These are phyloP conservation scores for Prunus fruticosa DNA, from an alignment of 306 rosid genomes.

Conservation along the genomic window DNA sequence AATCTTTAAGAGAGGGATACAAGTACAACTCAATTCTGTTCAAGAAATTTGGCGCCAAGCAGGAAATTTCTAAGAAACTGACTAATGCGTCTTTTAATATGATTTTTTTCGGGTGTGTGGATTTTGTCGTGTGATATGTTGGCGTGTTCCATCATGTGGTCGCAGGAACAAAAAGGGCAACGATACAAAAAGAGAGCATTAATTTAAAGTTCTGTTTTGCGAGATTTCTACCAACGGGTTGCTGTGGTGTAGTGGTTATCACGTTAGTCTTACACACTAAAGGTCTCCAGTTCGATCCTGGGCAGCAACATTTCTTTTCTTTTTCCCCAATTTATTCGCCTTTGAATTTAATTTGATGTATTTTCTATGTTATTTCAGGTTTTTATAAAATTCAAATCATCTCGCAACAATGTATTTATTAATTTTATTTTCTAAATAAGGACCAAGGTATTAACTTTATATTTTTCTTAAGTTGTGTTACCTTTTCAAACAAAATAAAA, in stretches of 20 bases:
- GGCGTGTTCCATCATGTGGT: neutral
- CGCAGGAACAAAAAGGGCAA: neutral
- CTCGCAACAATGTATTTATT: too few species aligned
- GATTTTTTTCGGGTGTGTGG: neutral
- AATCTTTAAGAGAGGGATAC: neutral
- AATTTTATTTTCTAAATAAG: too few species aligned
- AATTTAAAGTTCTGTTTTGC: accelerated
- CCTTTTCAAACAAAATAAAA: too few species aligned
- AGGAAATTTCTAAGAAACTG: constrained; percentile 30
- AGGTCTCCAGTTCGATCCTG: constrained; percentile 97
- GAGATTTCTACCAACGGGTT: neutral
- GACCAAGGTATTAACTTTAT: neutral
- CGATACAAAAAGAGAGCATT: too few species aligned
- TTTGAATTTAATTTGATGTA: too few species aligned
- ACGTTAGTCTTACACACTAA: constrained; percentile 96
- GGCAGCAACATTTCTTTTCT: constrained; percentile 47
- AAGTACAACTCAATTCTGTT: neutral
- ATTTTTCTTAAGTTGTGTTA: too few species aligned
- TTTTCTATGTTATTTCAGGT: too few species aligned
- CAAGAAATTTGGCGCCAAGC: neutral
- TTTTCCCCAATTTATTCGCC: neutral
- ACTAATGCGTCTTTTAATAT: neutral
- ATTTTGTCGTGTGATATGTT: neutral
- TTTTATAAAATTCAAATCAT: too few species aligned
- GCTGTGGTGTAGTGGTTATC: constrained; percentile 98